These are phyloP conservation scores for Syzygium aqueum DNA, from an alignment of 345 rosid species.

Conservation along the genomic window DNA sequence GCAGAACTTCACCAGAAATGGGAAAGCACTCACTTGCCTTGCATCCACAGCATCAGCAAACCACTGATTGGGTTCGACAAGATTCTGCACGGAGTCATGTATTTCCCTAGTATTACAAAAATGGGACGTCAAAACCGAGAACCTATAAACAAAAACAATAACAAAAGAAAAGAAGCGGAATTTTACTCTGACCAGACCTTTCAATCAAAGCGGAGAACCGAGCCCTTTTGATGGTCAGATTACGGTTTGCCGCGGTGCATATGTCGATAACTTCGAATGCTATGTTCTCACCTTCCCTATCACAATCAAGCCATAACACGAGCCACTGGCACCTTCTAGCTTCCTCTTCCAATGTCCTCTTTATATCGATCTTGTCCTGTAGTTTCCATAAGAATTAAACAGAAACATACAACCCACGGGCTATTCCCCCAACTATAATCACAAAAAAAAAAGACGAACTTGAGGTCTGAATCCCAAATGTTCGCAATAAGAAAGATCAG, in stretches of 20 bases:
- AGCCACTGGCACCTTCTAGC: slow-evolving; percentile 92
- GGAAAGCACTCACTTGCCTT: slow-evolving; percentile 64
- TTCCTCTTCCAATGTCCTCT: slow-evolving; percentile 91
- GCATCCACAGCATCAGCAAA: slow-evolving; percentile 96
- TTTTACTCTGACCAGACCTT: slow-evolving; percentile 31
- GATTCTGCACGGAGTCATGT: slow-evolving; percentile 84
- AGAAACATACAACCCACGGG: neutral
- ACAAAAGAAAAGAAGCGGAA: neutral
- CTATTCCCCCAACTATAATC: neutral
- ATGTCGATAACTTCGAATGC: slow-evolving; percentile 86
- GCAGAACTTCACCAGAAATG: neutral
- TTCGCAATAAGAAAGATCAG: neutral
- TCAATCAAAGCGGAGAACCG: slow-evolving; percentile 89
- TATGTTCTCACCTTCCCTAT: slow-evolving; percentile 96
- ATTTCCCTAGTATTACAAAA: slow-evolving; percentile 56
- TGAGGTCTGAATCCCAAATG: neutral
- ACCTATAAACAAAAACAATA: neutral
- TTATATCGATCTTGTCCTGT: slow-evolving; percentile 79
- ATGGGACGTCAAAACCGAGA: neutral
- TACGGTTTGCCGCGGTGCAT: slow-evolving; percentile 44
- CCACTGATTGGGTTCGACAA: slow-evolving; percentile 74
- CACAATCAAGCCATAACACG: slow-evolving; percentile 95
- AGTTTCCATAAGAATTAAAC: neutral
- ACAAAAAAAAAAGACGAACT: neutral
- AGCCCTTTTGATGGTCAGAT: slow-evolving; percentile 68